Base-by-base conservation (phyloP, 257 asterid species). In the Solanum chaucha region DNA sequence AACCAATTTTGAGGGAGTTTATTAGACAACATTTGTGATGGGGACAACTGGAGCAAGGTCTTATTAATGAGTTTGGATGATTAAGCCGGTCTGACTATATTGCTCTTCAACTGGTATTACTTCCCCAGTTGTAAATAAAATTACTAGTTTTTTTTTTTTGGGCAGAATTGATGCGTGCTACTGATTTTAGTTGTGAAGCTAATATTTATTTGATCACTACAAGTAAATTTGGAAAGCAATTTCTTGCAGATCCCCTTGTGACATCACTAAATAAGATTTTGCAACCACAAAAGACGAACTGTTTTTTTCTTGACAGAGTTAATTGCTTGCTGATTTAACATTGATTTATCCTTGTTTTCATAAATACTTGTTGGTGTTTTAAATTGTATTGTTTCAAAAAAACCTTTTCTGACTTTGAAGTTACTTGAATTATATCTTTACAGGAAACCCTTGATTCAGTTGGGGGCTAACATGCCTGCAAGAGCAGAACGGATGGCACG, bases 391-490 rank as follows among this genome's bases (percentile, higher is more conserved):
- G 30, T 81, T 30, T 81, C 20, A 26, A 1, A 26, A 44, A 35
- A 19, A 26, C 30, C 70, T 46, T 48, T 58, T 55, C 59, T 48
- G 30, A 59, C 15, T 20, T 86, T 86, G 67, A 15, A 65, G 67
- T 22, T 51, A 24, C 72, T 82, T 86, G 68, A 24, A 26, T 68
- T 13, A 32, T 73, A 11, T 84, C 65, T 26, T 82, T 38, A 51
- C 78, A 97, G 99, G 95, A 95, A 94, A 88, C 98, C 98, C 3
- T 88, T 93, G 89, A 97, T 97, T 77, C 87, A 93, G 86, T 90
- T 97, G 30, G 99, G 99, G 20, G 97, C 98, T 4, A 97, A 97
- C 95, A 94, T 95, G 99, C 99, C 99, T 28, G 99, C 99, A 8
- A 91, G 99, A 85, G 98, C 96, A 28, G 96, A 95, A 89, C 92